Evolutionary conservation across 352 stramenopile genomes (phyloP).

Genomic region (Globisporangium splendens): DNA sequence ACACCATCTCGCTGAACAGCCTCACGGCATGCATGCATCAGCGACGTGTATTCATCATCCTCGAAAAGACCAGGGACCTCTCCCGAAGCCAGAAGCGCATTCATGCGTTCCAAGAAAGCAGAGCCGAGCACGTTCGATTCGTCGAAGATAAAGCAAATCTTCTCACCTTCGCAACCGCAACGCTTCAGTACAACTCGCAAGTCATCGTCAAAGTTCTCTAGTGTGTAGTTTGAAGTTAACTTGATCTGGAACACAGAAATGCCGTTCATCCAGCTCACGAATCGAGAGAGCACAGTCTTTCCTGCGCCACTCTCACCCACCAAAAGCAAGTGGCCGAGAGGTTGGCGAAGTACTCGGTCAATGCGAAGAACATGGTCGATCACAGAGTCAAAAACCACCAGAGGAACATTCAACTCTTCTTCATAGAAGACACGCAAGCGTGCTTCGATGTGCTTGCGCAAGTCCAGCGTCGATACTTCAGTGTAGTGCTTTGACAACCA

Average conservation of each 20-base stretch:
- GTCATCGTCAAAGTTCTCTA: conserved; percentile 99
- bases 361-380: conserved; percentile 99
- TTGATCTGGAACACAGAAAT: conserved; percentile 99
- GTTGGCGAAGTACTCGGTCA: conserved; percentile 97
- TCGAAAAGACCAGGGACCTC: conserved; percentile 99
- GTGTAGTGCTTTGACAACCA: conserved; percentile 98
- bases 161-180: conserved; percentile 97
- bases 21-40: conserved; percentile 96
- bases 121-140: conserved; percentile 98
- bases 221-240: conserved; percentile 96
- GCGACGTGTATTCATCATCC: conserved; percentile 97
- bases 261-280: conserved; percentile 99
- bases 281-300: conserved; percentile 99
- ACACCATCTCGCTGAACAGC: conserved; percentile 90
- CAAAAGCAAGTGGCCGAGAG: conserved; percentile 97
- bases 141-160: conserved; percentile 99
- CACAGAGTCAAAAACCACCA: conserved; percentile 99
- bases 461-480: conserved; percentile 88
- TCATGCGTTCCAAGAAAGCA: conserved; percentile 99
- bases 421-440: conserved; percentile 99
- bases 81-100: conserved; percentile 98
- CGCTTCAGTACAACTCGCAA: conserved; percentile 96
- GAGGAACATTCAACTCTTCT: conserved; percentile 98
- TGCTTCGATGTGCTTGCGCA: conserved; percentile 96
- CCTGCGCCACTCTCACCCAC: conserved; percentile 98